Evolutionary conservation across 352 stramenopile species (phyloP), one percentile per base, ranked within the genome.

Genomic region (Pilasporangium apinafurcum): DNA sequence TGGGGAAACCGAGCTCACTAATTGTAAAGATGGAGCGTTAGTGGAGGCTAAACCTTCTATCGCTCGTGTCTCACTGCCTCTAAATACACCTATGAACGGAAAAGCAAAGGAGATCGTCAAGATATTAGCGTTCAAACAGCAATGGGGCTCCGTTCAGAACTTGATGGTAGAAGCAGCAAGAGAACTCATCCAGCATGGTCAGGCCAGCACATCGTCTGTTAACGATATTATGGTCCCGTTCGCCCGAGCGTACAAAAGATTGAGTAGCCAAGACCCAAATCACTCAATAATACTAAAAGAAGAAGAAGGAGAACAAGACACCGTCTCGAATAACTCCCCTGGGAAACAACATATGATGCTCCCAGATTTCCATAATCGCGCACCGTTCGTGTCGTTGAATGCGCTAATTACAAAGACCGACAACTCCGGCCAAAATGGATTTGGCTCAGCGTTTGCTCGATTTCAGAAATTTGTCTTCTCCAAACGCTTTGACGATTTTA

Each of bases 401-500:
- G 48, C 48, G 21, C 33, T 55, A 8, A 20, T 55, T 0, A 6
- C 50, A 10, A 27, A 12, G 24, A 12, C 3, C 1, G 10, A 42
- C 13, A 17, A 34, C 33, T 26, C 10, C 5, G 2, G 14, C 10
- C 14, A 13, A 3, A 5, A 25, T 7, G 26, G 17, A 18, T 38
- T 7, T 9, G 28, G 27, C 3, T 37, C 48, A 1, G 10, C 14
- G 27, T 42, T 59, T 25, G 25, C 59, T 0, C 52, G 33, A 6
- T 74, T 77, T 29, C 69, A 84, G 30, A 58, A 53, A 1, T 48
- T 79, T 14, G 75, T 90, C 20, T 53, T 87, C 18, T 88, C 75
- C 3, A 86, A 88, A 51, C 69, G 56, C 18, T 90, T 86, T 27
- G 78, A 86, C 34, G 73, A 88, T 44, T 60, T 61, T n/a, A 67